These are phyloP conservation scores for Dothideomycetes sp. DNA, from an alignment of 2,329 filamentous ascomycete species.

Conservation along the genomic window DNA sequence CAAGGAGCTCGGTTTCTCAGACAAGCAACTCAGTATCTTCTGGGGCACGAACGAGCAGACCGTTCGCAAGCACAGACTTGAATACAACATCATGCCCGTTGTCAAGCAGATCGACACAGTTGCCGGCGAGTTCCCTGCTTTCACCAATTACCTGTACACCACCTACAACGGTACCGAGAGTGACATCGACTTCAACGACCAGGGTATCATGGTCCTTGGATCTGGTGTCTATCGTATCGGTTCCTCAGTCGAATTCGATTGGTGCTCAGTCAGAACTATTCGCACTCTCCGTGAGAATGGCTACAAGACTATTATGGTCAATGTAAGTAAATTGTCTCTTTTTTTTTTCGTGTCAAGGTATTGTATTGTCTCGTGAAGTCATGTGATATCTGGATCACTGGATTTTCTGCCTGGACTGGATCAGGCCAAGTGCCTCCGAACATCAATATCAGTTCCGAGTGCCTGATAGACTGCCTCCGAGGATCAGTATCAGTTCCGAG, in stretches of 20 bases:
- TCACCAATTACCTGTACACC: conserved; percentile 91
- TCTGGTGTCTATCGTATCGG: conserved; percentile 96
- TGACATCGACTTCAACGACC: conserved; percentile 76
- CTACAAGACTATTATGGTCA: conserved; percentile 94
- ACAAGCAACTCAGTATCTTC: conserved; percentile 88
- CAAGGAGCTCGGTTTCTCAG: conserved; percentile 90
- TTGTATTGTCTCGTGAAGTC: too few relatives aligned
- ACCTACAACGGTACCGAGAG: conserved; percentile 89
- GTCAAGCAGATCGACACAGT: conserved; percentile 99
- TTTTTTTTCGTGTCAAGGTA: background rate
- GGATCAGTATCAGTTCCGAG: too few relatives aligned
- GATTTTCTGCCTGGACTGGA: too few relatives aligned
- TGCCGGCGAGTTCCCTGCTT: conserved; percentile 88
- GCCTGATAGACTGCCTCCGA: too few relatives aligned
- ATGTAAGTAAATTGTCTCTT: conserved; percentile 31
- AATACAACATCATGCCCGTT: conserved; percentile 74
- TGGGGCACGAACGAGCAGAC: conserved; percentile 91
- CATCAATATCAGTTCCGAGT: too few relatives aligned
- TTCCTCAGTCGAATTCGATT: conserved; percentile 97
- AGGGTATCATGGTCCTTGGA: conserved; percentile 91
- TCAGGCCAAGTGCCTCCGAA: too few relatives aligned
- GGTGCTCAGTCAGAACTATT: conserved; percentile 93
- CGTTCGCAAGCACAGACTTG: conserved; percentile 72
- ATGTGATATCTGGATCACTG: too few relatives aligned
- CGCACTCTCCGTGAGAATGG: conserved; percentile 76